Evolutionary conservation across 139 green algal species (phyloP).

Genomic region (Tetradesmus obliquus): DNA sequence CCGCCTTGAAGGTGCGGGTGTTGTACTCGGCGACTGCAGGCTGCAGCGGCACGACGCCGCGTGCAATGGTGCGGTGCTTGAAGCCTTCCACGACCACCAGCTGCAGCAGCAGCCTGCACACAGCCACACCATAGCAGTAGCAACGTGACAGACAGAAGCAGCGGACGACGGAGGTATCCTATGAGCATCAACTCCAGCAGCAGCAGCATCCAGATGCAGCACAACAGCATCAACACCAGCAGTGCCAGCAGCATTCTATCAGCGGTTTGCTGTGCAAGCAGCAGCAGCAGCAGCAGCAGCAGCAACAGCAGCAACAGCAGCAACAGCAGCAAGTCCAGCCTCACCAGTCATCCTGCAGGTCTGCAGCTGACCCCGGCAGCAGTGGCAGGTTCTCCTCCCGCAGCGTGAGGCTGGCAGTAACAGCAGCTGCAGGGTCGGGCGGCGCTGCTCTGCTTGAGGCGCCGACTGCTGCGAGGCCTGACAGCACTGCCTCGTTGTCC

Average conservation of each 20-base stretch:
- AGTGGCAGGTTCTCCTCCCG: conserved; percentile 11
- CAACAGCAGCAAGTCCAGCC: background rate
- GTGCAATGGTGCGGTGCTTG: background rate
- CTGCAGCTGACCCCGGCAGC: conserved; percentile 2
- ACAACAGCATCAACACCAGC: too few relatives aligned
- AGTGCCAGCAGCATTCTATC: too few relatives aligned
- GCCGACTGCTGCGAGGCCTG: background rate
- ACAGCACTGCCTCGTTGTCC: background rate
- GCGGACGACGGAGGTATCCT: too few relatives aligned
- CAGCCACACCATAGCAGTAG: background rate
- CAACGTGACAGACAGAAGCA: background rate
- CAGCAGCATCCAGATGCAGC: too few relatives aligned
- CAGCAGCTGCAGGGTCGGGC: background rate
- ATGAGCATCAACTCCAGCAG: too few relatives aligned
- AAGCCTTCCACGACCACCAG: conserved; percentile 22
- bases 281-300: too few relatives aligned
- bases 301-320: background rate
- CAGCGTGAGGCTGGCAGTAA: background rate
- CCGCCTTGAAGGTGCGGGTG: conserved; percentile 20
- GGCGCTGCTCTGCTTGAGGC: background rate
- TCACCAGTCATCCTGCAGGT: conserved; percentile 34
- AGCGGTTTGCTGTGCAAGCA: too few relatives aligned
- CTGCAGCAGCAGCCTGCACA: conserved; percentile 35
- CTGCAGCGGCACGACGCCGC: conserved; percentile 37
- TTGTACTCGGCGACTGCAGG: conserved; percentile 18